phyloP scores from a whole-genome alignment of 2,329 filamentous ascomycete species.

The Leptosphaerulina australis region DNA sequence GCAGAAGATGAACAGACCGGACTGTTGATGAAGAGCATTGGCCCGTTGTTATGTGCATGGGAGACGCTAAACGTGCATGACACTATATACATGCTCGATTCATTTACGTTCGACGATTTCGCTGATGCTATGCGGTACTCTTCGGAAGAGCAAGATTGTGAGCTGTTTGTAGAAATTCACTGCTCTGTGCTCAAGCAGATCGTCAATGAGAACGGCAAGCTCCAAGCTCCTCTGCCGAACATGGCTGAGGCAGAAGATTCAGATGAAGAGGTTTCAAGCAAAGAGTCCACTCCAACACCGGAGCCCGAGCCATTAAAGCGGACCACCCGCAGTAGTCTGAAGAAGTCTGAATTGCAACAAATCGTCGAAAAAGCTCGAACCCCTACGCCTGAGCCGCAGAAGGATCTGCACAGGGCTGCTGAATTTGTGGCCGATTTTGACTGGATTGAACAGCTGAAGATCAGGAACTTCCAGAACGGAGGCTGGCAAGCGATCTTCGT shows the following conservation, averaged over 20 bases:
- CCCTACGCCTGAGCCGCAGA: slow-evolving; percentile 46
- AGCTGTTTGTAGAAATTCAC: slow-evolving; percentile 88
- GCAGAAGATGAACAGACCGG: slow-evolving; percentile 53
- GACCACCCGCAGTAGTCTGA: slow-evolving; percentile 83
- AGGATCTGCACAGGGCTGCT: slow-evolving; percentile 67
- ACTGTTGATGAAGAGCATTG: slow-evolving; percentile 84
- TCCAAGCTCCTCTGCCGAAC: slow-evolving; percentile 79
- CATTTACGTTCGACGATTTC: slow-evolving; percentile 97
- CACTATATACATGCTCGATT: slow-evolving; percentile 90
- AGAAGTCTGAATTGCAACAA: slow-evolving; percentile 76
- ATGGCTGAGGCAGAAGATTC: slow-evolving; percentile 56
- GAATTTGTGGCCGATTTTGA: slow-evolving; percentile 76
- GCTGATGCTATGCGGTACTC: slow-evolving; percentile 83
- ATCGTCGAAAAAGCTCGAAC: slow-evolving; percentile 44
- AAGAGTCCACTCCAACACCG: slow-evolving; percentile 57
- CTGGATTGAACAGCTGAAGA: slow-evolving; percentile 84
- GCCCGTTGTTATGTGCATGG: slow-evolving; percentile 87
- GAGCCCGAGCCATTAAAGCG: slow-evolving; percentile 76
- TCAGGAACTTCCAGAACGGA: slow-evolving; percentile 83
- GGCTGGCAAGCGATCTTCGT: slow-evolving; percentile 92
- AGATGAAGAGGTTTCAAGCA: slow-evolving; percentile 59
- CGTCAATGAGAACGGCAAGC: slow-evolving; percentile 77
- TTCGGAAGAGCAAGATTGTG: slow-evolving; percentile 74
- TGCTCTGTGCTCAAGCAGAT: slow-evolving; percentile 89
- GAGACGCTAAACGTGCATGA: slow-evolving; percentile 98